These are phyloP conservation scores for Blastomyces parvus DNA, from an alignment of 2,329 filamentous ascomycete species.

Conservation along the genomic window DNA sequence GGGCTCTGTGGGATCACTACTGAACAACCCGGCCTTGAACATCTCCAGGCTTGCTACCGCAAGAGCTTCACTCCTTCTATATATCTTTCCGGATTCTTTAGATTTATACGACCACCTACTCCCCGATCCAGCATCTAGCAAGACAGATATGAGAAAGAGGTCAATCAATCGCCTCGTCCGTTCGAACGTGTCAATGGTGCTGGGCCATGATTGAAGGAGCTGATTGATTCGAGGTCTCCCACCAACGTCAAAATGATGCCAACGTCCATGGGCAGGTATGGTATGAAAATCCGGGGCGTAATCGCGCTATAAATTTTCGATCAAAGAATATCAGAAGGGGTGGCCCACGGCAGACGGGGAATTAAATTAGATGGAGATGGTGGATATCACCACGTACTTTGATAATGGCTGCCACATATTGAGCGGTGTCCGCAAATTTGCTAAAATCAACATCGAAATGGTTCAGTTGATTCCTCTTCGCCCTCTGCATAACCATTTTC, in stretches of 20 bases:
- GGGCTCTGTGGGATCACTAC: constrained; percentile 68
- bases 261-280: constrained; percentile 71
- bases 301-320: constrained; percentile 43
- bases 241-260: constrained; percentile 56
- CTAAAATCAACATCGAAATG: constrained; percentile 83
- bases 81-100: constrained; percentile 72
- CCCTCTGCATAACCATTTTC: constrained; percentile 64
- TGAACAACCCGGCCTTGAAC: constrained; percentile 89
- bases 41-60: constrained; percentile 73
- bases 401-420: constrained; percentile 85
- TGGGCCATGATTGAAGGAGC: constrained; percentile 40
- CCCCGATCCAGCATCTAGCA: constrained; percentile 67
- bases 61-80: constrained; percentile 77
- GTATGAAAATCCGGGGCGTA: constrained; percentile 57
- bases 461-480: constrained; percentile 63
- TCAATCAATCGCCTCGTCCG: constrained; percentile 48
- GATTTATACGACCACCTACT: constrained; percentile 89
- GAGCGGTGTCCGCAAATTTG: constrained; percentile 75
- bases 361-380: neutral
- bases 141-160: constrained; percentile 52
- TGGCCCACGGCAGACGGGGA: too few species aligned
- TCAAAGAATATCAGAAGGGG: constrained; percentile 10
- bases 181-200: constrained; percentile 37
- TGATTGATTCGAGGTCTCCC: constrained; percentile 41
- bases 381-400: constrained; percentile 51